Conservation (phyloP, 768 basidiomycete species). For the Chalciporus pseudorubinellus region DNA sequence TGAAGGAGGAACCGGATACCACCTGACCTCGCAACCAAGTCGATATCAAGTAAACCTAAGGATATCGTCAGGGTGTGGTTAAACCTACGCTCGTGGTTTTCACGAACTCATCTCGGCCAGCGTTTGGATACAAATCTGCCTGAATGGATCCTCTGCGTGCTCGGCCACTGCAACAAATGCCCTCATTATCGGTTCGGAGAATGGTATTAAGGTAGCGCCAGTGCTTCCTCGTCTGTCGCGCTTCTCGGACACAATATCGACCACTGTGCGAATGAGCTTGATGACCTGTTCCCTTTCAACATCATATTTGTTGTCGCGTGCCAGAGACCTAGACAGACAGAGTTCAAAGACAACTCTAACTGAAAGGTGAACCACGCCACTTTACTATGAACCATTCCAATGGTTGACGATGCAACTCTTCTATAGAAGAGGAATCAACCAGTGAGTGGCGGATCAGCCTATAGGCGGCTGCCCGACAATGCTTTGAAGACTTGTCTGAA, state of each 20-base stretch:
- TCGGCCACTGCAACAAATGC: slow-evolving; percentile 93
- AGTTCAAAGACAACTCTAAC: slow-evolving; percentile 3
- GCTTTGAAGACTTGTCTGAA: slow-evolving; percentile 68
- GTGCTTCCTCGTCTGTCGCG: slow-evolving; percentile 38
- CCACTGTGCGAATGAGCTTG: slow-evolving; percentile 79
- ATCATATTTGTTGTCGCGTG: slow-evolving; percentile 78
- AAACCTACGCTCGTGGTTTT: slow-evolving; percentile 4
- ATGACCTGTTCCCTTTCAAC: slow-evolving; percentile 92
- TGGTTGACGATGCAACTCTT: slow-evolving; percentile 56
- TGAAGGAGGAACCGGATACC: slow-evolving; percentile 86
- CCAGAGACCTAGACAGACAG: slow-evolving; percentile 58
- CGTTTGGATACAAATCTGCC: slow-evolving; percentile 79
- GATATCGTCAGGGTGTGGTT: slow-evolving; percentile 9
- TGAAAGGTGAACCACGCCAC: slow-evolving; percentile 40
- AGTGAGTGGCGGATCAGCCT: slow-evolving; percentile 77
- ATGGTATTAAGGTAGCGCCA: slow-evolving; percentile 48
- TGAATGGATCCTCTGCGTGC: slow-evolving; percentile 86
- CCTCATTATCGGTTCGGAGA: slow-evolving; percentile 78
- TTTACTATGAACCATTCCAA: slow-evolving; percentile 91
- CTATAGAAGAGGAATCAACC: slow-evolving; percentile 70
- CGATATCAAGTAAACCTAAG: slow-evolving; percentile 84
- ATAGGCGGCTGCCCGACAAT: slow-evolving; percentile 80
- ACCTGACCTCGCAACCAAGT: slow-evolving; percentile 74
- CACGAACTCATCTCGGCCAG: slow-evolving; percentile 83
- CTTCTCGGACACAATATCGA: slow-evolving; percentile 70